These are phyloP conservation scores for Euptelea pleiosperma DNA, from an alignment of 164 flowering plant genomes.

Conservation along the genomic window DNA sequence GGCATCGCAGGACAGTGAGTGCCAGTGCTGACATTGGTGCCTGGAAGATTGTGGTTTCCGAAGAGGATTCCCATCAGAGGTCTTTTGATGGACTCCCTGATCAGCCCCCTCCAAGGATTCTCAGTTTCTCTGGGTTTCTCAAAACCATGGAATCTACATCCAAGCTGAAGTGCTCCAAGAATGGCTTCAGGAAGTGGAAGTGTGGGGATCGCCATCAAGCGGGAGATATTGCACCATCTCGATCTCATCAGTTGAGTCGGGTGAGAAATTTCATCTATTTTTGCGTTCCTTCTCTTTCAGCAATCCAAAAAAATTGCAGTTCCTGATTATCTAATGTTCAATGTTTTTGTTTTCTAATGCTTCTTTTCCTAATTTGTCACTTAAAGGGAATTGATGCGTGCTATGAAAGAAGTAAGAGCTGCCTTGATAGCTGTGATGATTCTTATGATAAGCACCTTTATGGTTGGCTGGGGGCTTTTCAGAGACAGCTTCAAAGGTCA, in stretches of 20 bases:
- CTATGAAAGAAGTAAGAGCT: slow-evolving; percentile 67
- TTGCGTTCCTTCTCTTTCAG: background rate
- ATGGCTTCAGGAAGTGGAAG: slow-evolving; percentile 72
- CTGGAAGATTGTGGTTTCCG: slow-evolving; percentile 63
- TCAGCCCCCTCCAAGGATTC: slow-evolving; percentile 57
- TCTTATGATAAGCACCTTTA: slow-evolving; percentile 68
- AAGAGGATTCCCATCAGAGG: slow-evolving; percentile 22
- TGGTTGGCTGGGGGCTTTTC: slow-evolving; percentile 82
- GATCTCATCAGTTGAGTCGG: slow-evolving; percentile 36
- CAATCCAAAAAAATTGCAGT: background rate
- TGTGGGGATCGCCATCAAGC: slow-evolving; percentile 44
- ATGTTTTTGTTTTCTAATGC: background rate
- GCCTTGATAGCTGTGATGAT: slow-evolving; percentile 60
- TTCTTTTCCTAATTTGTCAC: background rate
- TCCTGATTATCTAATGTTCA: background rate
- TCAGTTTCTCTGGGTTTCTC: slow-evolving; percentile 60
- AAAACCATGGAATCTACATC: slow-evolving; percentile 49
- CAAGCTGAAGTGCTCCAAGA: slow-evolving; percentile 60
- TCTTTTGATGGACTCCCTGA: slow-evolving; percentile 25
- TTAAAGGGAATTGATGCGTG: slow-evolving; percentile 52
- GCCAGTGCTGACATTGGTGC: slow-evolving; percentile 69
- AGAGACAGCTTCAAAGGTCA: slow-evolving; percentile 82
- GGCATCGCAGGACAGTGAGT: slow-evolving; percentile 87
- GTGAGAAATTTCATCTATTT: slow-evolving; percentile 31
- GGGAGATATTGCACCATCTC: slow-evolving; percentile 32